These are phyloP conservation scores for Mycena alexandri DNA, from an alignment of 768 basidiomycete species.

Conservation along the genomic window DNA sequence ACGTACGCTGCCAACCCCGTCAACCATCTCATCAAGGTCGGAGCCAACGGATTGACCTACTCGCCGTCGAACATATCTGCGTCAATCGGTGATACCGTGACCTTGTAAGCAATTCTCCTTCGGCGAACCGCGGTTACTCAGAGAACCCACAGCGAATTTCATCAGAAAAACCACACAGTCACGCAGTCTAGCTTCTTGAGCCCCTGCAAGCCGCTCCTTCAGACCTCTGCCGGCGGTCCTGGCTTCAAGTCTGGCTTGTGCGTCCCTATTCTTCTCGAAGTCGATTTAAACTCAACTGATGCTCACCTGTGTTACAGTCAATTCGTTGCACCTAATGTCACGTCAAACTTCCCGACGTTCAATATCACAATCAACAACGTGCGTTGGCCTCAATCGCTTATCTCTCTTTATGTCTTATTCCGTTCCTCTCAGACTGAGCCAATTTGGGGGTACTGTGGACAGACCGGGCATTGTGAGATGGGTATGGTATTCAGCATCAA, in stretches of 20 bases:
- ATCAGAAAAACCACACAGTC: conserved; percentile 47
- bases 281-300: too few relatives aligned
- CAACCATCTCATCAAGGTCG: conserved; percentile 35
- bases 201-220: conserved; percentile 41
- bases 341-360: conserved; percentile 55
- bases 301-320: conserved; percentile 41
- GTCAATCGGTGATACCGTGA: conserved; percentile 38
- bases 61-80: conserved; percentile 36
- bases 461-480: conserved; percentile 52
- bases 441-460: conserved; percentile 60
- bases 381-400: too few relatives aligned
- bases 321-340: conserved; percentile 44
- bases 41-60: conserved; percentile 33
- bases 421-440: conserved; percentile 28
- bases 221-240: conserved; percentile 26
- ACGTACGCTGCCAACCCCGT: conserved; percentile 34
- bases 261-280: conserved; percentile 5
- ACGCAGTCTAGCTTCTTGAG: conserved; percentile 46
- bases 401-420: too few relatives aligned
- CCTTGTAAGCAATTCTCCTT: conserved; percentile 20
- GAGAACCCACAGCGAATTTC: conserved; percentile 21
- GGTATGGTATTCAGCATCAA: conserved; percentile 66
- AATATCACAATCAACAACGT: conserved; percentile 58
- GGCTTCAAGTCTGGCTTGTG: conserved; percentile 48
- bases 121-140: not conserved